A percentile compares a stretch with the other conserved stretches of the same genome.
Evolutionary conservation across 108 stramenopile genomes (phyloP).

Genomic region (Parietichytrium sp.): DNA sequence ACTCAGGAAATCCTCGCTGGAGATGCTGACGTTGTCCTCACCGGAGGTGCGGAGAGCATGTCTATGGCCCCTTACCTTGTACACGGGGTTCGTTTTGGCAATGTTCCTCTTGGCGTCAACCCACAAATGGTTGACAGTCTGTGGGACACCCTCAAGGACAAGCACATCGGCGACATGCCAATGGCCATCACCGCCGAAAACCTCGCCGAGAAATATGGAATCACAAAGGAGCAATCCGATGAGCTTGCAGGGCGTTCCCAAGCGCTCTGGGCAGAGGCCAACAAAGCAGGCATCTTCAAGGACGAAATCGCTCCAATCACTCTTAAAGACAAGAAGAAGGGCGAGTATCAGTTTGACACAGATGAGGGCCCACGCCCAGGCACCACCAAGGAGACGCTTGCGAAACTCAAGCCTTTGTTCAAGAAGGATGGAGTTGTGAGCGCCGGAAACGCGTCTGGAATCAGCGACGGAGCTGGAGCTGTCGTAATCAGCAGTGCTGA

Average conservation of each 20-base stretch:
- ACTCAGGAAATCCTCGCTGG: slow-evolving; percentile 81
- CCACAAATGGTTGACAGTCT: slow-evolving; percentile 60
- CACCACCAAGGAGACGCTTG: slow-evolving; percentile 77
- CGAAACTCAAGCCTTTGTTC: slow-evolving; percentile 83
- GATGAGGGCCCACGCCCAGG: slow-evolving; percentile 96
- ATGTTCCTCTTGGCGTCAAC: slow-evolving; percentile 28
- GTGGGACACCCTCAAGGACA: slow-evolving; percentile 85
- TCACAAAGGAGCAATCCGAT: slow-evolving; percentile 64
- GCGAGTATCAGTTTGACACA: slow-evolving; percentile 62
- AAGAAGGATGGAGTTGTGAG: slow-evolving; percentile 93
- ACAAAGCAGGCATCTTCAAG: slow-evolving; percentile 72
- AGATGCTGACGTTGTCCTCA: slow-evolving; percentile 76
- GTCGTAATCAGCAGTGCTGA: slow-evolving; percentile 85
- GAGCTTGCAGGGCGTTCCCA: slow-evolving; percentile 37
- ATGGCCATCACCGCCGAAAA: slow-evolving; percentile 99
- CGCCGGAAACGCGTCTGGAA: slow-evolving; percentile 90
- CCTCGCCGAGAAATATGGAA: slow-evolving; percentile 82
- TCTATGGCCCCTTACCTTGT: slow-evolving; percentile 52
- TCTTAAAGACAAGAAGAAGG: slow-evolving; percentile 79
- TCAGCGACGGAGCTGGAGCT: slow-evolving; percentile 92
- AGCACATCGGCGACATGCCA: slow-evolving; percentile 48
- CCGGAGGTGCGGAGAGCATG: slow-evolving; percentile 97
- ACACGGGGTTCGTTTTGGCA: slow-evolving; percentile 39
- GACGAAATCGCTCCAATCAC: slow-evolving; percentile 88
- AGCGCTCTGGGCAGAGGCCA: slow-evolving; percentile 38